Base-by-base conservation (phyloP, 2,329 filamentous ascomycete species). In the Aspergillus latus region DNA sequence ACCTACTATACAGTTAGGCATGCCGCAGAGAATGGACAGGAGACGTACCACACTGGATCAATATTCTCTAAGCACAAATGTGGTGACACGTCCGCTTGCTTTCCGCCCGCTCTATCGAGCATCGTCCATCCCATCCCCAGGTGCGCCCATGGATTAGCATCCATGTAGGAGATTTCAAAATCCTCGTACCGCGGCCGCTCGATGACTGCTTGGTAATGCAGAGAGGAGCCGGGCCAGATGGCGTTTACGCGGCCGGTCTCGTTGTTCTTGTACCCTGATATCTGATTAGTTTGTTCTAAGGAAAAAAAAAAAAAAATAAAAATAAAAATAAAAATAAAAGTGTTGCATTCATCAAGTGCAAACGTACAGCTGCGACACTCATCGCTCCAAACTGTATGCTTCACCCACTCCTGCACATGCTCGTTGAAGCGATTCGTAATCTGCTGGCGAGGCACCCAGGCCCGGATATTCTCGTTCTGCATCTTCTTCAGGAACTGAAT, bases 401-500 rank as follows among this genome's bases (percentile, higher is more conserved):
- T 65, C 61, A 72, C 67, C 52, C 68, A 71, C 36, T 64, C 61
- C 42, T 73, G 68, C 42, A 70, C 68, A 58, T 52, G 49, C 4
- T 60, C 64, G 45, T 68, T 70, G 26, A 74, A 71, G 9, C 71
- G 66, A 46, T 71, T 61, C 5, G 70, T 58, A n/a, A 70, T 69
- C 7, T 74, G 68, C 48, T 70, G 67, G 54, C 68, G 70, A 1
- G 73, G 68, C 46, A 66, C 71, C 28, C 75, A 69, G 13, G 66
- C 71, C 48, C 65, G 74, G 66, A 76, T 56, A 37, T 51, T 39
- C 45, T 65, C 51, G 2, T 56, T 56, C 30, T 60, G 59, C 10
- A 58, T 72, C 62, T 74, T 70, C 53, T 74, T 61, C 2, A 68
- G 61, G 58, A 76, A 74, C 57, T 73, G 69, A 36, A 72, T 59